Evolutionary conservation across 495 filamentous ascomycete genomes (phyloP).

Genomic region (Chaetomium fimeti): DNA sequence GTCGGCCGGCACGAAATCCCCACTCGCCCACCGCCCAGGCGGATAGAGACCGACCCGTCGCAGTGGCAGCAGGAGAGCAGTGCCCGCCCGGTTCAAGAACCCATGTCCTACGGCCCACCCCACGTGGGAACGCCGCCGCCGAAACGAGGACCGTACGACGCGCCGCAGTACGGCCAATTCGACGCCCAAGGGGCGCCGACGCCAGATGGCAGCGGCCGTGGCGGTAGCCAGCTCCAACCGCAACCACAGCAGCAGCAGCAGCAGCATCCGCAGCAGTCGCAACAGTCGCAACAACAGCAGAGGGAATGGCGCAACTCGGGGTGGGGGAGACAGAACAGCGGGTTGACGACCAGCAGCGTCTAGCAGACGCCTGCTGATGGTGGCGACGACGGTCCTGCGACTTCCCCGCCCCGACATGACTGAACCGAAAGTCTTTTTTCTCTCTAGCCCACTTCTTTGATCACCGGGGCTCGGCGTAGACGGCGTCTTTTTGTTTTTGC

Average conservation of each 20-base stretch:
- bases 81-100: constrained; percentile 72
- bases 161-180: constrained; percentile 28
- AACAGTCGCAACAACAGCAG: constrained; percentile 36
- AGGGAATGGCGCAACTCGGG: constrained; percentile 56
- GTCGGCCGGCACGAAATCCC: constrained; percentile 48
- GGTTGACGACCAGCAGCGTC: constrained; percentile 37
- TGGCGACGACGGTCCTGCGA: not conserved
- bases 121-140: constrained; percentile 45
- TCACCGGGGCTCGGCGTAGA: not conserved
- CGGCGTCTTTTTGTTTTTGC: not conserved
- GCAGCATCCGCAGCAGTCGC: constrained; percentile 35
- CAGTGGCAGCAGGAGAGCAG: constrained; percentile 80
- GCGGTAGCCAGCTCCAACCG: constrained; percentile 35
- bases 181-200: constrained; percentile 20
- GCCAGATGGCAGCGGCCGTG: constrained; percentile 35
- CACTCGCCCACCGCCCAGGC: constrained; percentile 50
- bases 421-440: not conserved
- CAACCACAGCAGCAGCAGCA: constrained; percentile 36
- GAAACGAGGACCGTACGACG: constrained; percentile 41
- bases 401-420: not conserved
- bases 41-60: constrained; percentile 73
- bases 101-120: constrained; percentile 35
- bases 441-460: not conserved
- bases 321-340: constrained; percentile 46
- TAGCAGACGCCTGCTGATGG: constrained; percentile 20